phyloP scores from a whole-genome alignment of 441 rosid species.

The Populus hybrid region DNA sequence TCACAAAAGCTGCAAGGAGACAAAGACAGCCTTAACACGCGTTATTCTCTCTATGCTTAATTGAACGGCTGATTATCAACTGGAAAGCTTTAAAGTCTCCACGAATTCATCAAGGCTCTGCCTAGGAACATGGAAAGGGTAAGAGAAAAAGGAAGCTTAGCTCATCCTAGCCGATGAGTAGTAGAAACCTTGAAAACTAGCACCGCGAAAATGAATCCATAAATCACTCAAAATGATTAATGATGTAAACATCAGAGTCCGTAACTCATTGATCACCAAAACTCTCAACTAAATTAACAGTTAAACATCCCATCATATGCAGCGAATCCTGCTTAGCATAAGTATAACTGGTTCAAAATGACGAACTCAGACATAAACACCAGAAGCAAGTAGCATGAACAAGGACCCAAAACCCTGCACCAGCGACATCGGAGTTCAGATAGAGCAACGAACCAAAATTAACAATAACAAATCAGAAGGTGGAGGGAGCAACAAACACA shows the following conservation, averaged over 20 bases:
- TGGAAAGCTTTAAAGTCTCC: not conserved
- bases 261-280: slow-evolving; percentile 10
- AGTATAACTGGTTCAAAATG: slow-evolving; percentile 11
- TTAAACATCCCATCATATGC: slow-evolving; percentile 11
- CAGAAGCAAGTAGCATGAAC: slow-evolving; percentile 87
- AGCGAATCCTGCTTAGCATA: slow-evolving; percentile 11
- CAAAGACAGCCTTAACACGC: not conserved
- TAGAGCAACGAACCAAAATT: slow-evolving; percentile 8
- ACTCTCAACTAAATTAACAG: slow-evolving; percentile 4
- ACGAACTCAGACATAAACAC: slow-evolving; percentile 65
- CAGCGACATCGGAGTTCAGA: slow-evolving; percentile 7
- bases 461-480: not conserved
- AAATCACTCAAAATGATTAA: not conserved
- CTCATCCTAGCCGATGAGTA: not conserved
- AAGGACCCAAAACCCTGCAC: slow-evolving; percentile 93
- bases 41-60: not conserved
- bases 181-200: slow-evolving; percentile 24
- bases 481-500: not conserved
- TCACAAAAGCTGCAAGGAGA: no score
- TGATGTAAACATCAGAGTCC: slow-evolving; percentile 7
- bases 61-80: not conserved
- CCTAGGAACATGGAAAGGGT: not conserved
- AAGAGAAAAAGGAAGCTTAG: not conserved
- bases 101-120: not conserved
- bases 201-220: slow-evolving; percentile 11